These are phyloP conservation scores for Paraphoma chrysanthemicola DNA, from an alignment of 2,329 filamentous ascomycete genomes.

Conservation along the genomic window DNA sequence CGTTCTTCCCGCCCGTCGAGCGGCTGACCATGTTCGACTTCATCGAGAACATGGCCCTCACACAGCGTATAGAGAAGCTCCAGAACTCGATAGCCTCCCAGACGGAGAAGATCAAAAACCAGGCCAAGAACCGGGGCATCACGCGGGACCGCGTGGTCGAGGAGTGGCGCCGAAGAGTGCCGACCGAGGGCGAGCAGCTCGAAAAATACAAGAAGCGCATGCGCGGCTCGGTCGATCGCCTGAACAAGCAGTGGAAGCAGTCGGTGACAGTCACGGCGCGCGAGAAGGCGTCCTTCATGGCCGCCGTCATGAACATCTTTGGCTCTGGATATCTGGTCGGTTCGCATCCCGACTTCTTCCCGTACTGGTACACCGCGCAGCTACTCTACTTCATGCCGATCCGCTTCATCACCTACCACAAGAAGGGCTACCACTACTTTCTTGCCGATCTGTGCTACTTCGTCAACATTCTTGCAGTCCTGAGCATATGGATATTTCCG, in stretches of 20 bases:
- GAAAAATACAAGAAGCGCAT: slow-evolving; percentile 89
- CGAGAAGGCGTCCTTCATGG: slow-evolving; percentile 96
- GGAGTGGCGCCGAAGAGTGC: slow-evolving; percentile 86
- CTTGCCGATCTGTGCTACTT: slow-evolving; percentile 98
- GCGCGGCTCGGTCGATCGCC: slow-evolving; percentile 85
- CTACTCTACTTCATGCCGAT: slow-evolving; percentile 97
- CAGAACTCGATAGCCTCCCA: slow-evolving; percentile 83
- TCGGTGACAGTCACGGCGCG: slow-evolving; percentile 85
- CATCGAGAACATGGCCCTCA: slow-evolving; percentile 88
- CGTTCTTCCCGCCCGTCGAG: slow-evolving; percentile 80
- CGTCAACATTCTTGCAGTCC: slow-evolving; percentile 83
- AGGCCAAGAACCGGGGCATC: slow-evolving; percentile 77
- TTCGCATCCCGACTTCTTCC: slow-evolving; percentile 83
- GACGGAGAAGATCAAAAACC: slow-evolving; percentile 83
- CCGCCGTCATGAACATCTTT: slow-evolving; percentile 95
- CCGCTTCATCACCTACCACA: slow-evolving; percentile 88
- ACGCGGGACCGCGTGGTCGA: slow-evolving; percentile 92
- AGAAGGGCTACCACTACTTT: slow-evolving; percentile 88
- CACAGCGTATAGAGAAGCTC: slow-evolving; percentile 88
- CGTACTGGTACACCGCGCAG: slow-evolving; percentile 89
- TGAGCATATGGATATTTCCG: slow-evolving; percentile 91
- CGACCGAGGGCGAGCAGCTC: slow-evolving; percentile 88
- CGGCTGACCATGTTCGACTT: slow-evolving; percentile 91
- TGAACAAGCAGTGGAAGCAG: slow-evolving; percentile 86
- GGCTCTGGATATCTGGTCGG: slow-evolving; percentile 94